Evolutionary conservation across 2,329 filamentous ascomycete genomes (phyloP).

Genomic region (Aspergillus arachidicola): DNA sequence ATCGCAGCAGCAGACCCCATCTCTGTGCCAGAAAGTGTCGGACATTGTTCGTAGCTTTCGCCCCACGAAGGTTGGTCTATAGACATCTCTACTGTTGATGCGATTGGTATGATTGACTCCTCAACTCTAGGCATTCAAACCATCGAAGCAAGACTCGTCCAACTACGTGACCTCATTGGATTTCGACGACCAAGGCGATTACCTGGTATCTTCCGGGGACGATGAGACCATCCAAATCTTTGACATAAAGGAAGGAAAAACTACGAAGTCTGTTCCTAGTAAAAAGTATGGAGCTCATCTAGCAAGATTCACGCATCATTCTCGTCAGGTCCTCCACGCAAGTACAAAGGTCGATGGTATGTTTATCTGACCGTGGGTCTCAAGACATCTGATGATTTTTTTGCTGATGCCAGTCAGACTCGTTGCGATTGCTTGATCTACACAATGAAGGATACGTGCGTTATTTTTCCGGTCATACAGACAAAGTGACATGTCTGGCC

Average conservation of each 20-base stretch:
- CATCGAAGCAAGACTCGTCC: conserved; percentile 40
- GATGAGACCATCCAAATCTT: conserved; percentile 97
- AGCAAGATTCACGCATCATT: conserved; percentile 90
- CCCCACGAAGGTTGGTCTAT: conserved; percentile 69
- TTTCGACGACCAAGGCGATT: conserved; percentile 93
- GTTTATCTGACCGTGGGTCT: conserved; percentile 17
- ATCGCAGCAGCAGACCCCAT: conserved; percentile 27
- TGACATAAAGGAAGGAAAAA: conserved; percentile 86
- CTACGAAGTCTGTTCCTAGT: conserved; percentile 85
- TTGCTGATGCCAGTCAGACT: conserved; percentile 47
- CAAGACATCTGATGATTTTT: not conserved
- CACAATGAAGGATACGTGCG: conserved; percentile 97
- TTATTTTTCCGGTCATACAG: conserved; percentile 91
- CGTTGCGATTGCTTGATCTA: conserved; percentile 80
- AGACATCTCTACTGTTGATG: not conserved
- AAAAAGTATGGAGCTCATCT: conserved; percentile 97
- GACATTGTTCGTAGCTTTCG: conserved; percentile 78
- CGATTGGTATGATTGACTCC: conserved; percentile 12
- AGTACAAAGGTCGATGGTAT: conserved; percentile 90
- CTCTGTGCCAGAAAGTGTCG: conserved; percentile 65
- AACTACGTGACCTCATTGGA: conserved; percentile 84
- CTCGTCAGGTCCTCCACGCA: conserved; percentile 89
- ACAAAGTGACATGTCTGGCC: conserved; percentile 77
- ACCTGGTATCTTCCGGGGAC: conserved; percentile 85
- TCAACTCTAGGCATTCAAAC: conserved; percentile 33